Evolutionary conservation across 1,284 basidiomycete genomes (phyloP), one percentile per base, ranked within the genome.

Genomic region (Filobasidium uniguttulatum): DNA sequence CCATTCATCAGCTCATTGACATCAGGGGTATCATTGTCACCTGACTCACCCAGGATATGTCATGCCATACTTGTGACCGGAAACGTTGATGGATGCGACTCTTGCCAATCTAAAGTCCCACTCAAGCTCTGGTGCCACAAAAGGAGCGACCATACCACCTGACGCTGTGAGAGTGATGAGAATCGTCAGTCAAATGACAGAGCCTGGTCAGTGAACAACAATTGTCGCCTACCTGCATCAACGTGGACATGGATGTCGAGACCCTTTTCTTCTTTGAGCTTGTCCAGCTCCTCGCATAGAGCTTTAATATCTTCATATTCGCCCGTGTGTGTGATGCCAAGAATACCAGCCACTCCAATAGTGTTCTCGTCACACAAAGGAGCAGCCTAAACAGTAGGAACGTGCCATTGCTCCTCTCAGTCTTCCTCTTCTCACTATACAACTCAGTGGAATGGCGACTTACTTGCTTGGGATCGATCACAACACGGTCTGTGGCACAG

Each of bases 321-420:
- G 14, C 20, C 26, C 15, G 55, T 52, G 37, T 50, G 52, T 6
- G 57, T 63, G 58, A 44, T 62, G n/a, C 71, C 71, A n/a, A 71
- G 63, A 41, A 72, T 71, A 17, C 63, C 57, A 38, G 57, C 60
- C 12, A 67, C 56, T 14, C 63, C 49, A 30, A 65, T 60, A 5
- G 65, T 66, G 54, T 64, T 64, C 53, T 68, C 65, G 55, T 74
- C 71, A 36, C 71, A 67, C 43, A 71, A 59, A 25, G 69, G 68
- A 29, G 71, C 62, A 12, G 67, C 67, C 56, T 54, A 19, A 28
- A 20, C n/a, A n/a, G n/a, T n/a, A n/a, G 22, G n/a, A 44, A n/a
- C 41, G 5, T 2, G 33, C 20, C 20, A 6, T 14, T 25, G 4
- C 5, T 8, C 17, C 5, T n/a, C 17, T 46, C 44, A 28, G 44